Conservation (phyloP, 805 yeast genomes). For the Candida hungchunana region DNA sequence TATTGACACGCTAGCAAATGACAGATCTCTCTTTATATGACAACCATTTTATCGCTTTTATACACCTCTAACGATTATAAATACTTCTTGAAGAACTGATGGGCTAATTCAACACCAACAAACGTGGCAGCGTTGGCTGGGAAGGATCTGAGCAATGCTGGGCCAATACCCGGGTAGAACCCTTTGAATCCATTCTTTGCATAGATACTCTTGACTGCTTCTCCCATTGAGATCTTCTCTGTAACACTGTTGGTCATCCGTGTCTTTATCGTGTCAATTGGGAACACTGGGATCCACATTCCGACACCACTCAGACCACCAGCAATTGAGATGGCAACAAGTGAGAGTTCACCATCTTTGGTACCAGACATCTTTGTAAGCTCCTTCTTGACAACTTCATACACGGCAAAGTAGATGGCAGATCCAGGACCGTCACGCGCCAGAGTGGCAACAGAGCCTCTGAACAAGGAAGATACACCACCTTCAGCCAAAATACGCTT, state of each 20-base stretch:
- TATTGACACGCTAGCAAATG: too few species aligned
- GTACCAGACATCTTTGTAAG: constrained; percentile 40
- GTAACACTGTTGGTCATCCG: constrained; percentile 33
- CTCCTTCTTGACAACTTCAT: constrained; percentile 70
- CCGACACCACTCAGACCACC: constrained; percentile 97
- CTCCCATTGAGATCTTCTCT: constrained; percentile 47
- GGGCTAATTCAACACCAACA: constrained; percentile 87
- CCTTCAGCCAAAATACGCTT: constrained; percentile 70
- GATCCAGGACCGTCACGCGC: constrained; percentile 98
- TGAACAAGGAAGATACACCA: constrained; percentile 78
- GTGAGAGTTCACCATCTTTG: constrained; percentile 54
- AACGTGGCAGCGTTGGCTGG: constrained; percentile 99
- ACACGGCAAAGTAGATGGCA: constrained; percentile 92
- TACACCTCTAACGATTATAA: too few species aligned
- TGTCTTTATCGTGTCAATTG: constrained; percentile 86
- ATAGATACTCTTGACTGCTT: constrained; percentile 68
- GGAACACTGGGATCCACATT: constrained; percentile 97
- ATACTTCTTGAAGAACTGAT: constrained; percentile 32
- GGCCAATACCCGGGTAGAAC: constrained; percentile 96
- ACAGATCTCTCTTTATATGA: too few species aligned
- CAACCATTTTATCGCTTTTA: too few species aligned
- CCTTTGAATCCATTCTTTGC: constrained; percentile 78
- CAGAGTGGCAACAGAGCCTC: constrained; percentile 87
- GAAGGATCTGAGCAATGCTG: constrained; percentile 90
- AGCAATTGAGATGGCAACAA: constrained; percentile 75